Percentiles rank a stretch among this genome's conserved stretches.
These are phyloP conservation scores for Neurospora cerealis DNA, from an alignment of 495 filamentous ascomycete genomes.

Conservation along the genomic window DNA sequence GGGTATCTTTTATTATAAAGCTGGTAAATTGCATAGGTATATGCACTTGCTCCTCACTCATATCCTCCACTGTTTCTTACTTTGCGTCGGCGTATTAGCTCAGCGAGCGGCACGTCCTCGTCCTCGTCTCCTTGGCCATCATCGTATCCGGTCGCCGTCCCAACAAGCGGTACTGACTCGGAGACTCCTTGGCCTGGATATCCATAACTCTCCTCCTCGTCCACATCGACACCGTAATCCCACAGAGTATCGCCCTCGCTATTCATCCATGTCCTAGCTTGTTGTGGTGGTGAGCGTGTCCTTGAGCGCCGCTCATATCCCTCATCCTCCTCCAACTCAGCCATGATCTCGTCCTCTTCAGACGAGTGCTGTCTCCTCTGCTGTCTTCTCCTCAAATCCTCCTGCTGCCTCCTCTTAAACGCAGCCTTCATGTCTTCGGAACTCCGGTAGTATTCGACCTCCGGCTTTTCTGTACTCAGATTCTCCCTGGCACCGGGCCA, in stretches of 20 bases:
- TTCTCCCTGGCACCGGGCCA: conserved; percentile 18
- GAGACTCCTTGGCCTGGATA: background rate
- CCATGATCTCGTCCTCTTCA: conserved; percentile 24
- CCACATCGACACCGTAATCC: conserved; percentile 89
- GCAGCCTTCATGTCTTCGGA: conserved; percentile 22
- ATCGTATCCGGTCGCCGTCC: background rate
- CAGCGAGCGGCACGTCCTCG: conserved; percentile 71
- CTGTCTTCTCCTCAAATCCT: conserved; percentile 31
- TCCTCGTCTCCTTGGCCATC: conserved; percentile 25
- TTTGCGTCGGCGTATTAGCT: conserved; percentile 47
- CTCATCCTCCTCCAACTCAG: conserved; percentile 33
- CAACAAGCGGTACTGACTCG: background rate
- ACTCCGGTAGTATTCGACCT: conserved; percentile 9
- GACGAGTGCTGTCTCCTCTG: conserved; percentile 38
- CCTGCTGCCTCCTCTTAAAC: conserved; percentile 28
- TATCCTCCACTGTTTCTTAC: conserved; percentile 18
- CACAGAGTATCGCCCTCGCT: conserved; percentile 73
- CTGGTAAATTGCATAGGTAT: background rate
- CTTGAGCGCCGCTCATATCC: conserved; percentile 27
- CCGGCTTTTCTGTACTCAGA: background rate
- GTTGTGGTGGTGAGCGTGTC: conserved; percentile 19
- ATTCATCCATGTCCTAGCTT: conserved; percentile 57
- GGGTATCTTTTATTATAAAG: background rate
- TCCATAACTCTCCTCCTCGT: conserved; percentile 60
- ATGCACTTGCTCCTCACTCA: conserved; percentile 1